Conservation (phyloP, 257 asterid species). For the Craterostigma plantagineum region DNA sequence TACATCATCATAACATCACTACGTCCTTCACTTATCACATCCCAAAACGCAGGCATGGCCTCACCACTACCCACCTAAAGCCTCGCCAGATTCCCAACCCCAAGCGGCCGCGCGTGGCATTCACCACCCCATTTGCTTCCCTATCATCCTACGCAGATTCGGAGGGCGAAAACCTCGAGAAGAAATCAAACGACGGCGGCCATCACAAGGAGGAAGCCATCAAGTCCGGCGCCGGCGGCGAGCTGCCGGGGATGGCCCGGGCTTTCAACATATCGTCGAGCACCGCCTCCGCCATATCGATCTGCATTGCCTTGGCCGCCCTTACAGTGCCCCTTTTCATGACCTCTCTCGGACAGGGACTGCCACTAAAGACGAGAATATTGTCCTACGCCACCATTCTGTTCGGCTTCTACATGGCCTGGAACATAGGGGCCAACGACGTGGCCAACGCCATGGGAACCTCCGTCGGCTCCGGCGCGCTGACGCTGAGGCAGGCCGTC, state of each 20-base stretch:
- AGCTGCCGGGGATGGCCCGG: slow-evolving; percentile 58
- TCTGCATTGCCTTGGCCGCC: slow-evolving; percentile 73
- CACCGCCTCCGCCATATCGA: slow-evolving; percentile 55
- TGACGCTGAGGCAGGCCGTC: slow-evolving; percentile 73
- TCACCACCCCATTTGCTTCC: no score
- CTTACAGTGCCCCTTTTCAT: slow-evolving; percentile 52
- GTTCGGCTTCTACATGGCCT: slow-evolving; percentile 92
- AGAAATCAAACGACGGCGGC: no score
- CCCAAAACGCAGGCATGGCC: no score
- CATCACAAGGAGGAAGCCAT: slow-evolving; percentile 9
- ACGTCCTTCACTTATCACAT: no score
- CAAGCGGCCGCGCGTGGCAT: no score
- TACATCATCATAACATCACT: no score
- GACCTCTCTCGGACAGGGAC: slow-evolving; percentile 44
- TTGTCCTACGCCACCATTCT: slow-evolving; percentile 56
- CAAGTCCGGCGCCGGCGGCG: slow-evolving; percentile 7
- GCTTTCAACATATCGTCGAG: slow-evolving; percentile 57
- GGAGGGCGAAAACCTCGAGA: no score
- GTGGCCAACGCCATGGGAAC: slow-evolving; percentile 99
- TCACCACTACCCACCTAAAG: no score
- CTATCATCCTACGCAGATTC: no score
- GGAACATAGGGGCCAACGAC: slow-evolving; percentile 96
- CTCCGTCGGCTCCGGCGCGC: slow-evolving; percentile 91
- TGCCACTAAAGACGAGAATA: slow-evolving; percentile 29
- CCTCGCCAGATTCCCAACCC: no score